Evolutionary conservation across 495 filamentous ascomycete genomes (phyloP).

Genomic region (Aspergillus sparsus): DNA sequence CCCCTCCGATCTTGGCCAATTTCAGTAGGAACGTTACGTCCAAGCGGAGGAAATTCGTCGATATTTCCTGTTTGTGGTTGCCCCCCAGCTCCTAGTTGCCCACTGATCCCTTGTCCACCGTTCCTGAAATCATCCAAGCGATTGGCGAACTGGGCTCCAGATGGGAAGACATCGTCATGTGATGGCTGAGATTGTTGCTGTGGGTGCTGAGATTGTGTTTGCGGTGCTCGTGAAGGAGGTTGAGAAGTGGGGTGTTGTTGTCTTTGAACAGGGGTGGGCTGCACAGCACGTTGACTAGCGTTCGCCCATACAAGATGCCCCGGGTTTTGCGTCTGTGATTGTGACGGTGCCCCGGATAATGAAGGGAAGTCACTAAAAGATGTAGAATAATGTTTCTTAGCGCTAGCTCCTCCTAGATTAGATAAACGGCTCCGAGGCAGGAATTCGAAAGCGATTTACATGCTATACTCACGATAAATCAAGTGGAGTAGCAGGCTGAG

Average conservation of each 20-base stretch:
- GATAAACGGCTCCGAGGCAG: slow-evolving; percentile 9
- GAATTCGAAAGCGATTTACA: background rate
- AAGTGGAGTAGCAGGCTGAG: slow-evolving; percentile 71
- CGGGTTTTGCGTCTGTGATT: slow-evolving; percentile 59
- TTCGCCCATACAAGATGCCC: slow-evolving; percentile 69
- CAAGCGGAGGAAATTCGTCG: slow-evolving; percentile 84
- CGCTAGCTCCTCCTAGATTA: slow-evolving; percentile 12
- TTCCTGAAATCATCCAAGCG: slow-evolving; percentile 59
- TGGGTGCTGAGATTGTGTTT: slow-evolving; percentile 53
- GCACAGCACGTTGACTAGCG: slow-evolving; percentile 54
- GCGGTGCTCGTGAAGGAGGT: slow-evolving; percentile 48
- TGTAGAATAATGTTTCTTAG: slow-evolving; percentile 24
- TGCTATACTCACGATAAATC: slow-evolving; percentile 74
- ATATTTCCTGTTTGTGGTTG: slow-evolving; percentile 70
- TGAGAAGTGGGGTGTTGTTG: slow-evolving; percentile 59
- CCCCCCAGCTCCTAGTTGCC: slow-evolving; percentile 51
- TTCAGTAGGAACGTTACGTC: slow-evolving; percentile 69
- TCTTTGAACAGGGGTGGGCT: slow-evolving; percentile 66
- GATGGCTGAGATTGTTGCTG: slow-evolving; percentile 62
- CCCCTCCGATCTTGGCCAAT: slow-evolving; percentile 66
- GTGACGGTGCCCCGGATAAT: slow-evolving; percentile 69
- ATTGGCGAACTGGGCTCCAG: slow-evolving; percentile 54
- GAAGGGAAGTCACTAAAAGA: slow-evolving; percentile 76
- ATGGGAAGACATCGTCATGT: slow-evolving; percentile 56
- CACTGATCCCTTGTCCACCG: slow-evolving; percentile 61